Percentiles rank a stretch among this genome's conserved stretches.
Conservation (phyloP, 345 rosid genomes). For the Ricinus communis region DNA sequence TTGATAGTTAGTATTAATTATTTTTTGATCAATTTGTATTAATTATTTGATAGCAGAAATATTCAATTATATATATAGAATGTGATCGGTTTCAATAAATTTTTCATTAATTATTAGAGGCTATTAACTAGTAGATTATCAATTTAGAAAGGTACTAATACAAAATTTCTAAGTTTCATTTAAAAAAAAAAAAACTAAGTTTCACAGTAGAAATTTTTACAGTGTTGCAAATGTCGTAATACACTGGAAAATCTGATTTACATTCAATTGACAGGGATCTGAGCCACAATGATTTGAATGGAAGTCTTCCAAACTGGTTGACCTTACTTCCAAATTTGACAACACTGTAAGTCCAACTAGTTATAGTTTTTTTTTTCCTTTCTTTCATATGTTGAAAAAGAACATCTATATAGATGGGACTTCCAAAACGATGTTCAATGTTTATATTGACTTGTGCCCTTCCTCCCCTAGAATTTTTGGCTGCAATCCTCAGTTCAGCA, state of each 20-base stretch:
- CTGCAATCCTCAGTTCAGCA: conserved; percentile 46
- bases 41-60: too few species aligned
- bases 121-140: too few species aligned
- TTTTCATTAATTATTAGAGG: too few species aligned
- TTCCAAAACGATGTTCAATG: background rate
- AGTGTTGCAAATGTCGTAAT: background rate
- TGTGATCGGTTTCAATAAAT: too few species aligned
- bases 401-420: background rate
- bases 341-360: conserved; percentile 42
- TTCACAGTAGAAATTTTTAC: background rate
- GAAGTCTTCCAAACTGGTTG: conserved; percentile 38
- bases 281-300: conserved; percentile 44
- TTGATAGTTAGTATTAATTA: too few species aligned
- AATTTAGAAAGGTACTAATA: too few species aligned
- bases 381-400: background rate
- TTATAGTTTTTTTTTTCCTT: too few species aligned
- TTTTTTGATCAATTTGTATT: too few species aligned
- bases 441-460: conserved; percentile 5
- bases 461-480: conserved; percentile 42
- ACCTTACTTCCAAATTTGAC: conserved; percentile 34
- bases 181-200: too few species aligned
- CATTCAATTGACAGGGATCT: conserved; percentile 48
- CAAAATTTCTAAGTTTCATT: background rate
- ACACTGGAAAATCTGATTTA: conserved; percentile 8
- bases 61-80: too few species aligned